A percentile compares a stretch with the other conserved stretches of the same genome.
These are phyloP conservation scores for Pulveroboletus sp. DNA, from an alignment of 768 basidiomycete genomes.

Conservation along the genomic window DNA sequence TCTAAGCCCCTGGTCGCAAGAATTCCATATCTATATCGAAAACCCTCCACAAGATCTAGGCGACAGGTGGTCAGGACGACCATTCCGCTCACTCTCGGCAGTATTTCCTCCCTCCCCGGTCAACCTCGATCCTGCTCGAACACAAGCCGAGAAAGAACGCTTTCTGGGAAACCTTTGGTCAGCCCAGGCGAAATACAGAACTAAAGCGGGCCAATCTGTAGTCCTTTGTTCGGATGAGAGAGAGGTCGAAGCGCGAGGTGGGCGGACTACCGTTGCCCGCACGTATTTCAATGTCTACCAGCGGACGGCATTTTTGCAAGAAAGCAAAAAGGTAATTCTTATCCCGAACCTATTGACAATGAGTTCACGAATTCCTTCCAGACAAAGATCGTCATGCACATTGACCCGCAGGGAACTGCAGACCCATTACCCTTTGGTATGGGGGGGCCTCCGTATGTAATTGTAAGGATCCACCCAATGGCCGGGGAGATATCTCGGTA, in stretches of 20 bases:
- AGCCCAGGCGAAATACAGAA: slow-evolving; percentile 77
- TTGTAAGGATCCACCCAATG: slow-evolving; percentile 79
- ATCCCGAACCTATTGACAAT: slow-evolving; percentile 1
- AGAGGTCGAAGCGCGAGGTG: slow-evolving; percentile 67
- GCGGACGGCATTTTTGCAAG: slow-evolving; percentile 71
- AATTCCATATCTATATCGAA: slow-evolving; percentile 83
- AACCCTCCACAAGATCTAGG: slow-evolving; percentile 75
- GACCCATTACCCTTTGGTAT: slow-evolving; percentile 77
- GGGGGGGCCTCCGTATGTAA: slow-evolving; percentile 66
- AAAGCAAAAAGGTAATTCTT: slow-evolving; percentile 66
- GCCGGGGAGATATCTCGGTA: slow-evolving; percentile 79
- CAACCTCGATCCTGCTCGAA: slow-evolving; percentile 61
- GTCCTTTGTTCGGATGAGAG: slow-evolving; percentile 66
- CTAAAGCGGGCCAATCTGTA: slow-evolving; percentile 68
- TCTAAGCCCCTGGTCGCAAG: slow-evolving; percentile 38
- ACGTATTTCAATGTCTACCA: slow-evolving; percentile 92
- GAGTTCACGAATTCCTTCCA: slow-evolving; percentile 30
- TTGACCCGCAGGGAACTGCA: slow-evolving; percentile 72
- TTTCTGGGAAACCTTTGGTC: slow-evolving; percentile 91
- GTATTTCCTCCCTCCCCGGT: slow-evolving; percentile 70
- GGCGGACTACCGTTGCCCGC: slow-evolving; percentile 60
- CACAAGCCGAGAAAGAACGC: slow-evolving; percentile 65
- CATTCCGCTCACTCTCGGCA: slow-evolving; percentile 74
- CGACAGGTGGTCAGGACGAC: slow-evolving; percentile 84
- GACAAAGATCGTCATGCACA: slow-evolving; percentile 86